These are phyloP conservation scores for Elaeis oleifera DNA, from an alignment of 202 grass and related monocot genomes.

Conservation along the genomic window DNA sequence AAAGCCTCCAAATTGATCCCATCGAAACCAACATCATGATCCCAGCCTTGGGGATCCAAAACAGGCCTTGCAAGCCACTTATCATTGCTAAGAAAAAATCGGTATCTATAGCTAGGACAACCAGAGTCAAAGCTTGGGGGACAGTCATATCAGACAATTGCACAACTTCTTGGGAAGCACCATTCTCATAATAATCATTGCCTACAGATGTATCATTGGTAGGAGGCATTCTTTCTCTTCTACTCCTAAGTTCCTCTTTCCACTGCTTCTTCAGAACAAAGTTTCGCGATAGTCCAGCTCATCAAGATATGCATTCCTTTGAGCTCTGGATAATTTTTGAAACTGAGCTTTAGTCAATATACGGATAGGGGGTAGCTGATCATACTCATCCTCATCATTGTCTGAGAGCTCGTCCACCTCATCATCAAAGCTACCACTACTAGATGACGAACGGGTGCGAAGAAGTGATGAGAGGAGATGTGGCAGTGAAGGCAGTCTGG, in stretches of 20 bases:
- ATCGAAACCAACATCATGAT: slow-evolving; percentile 91
- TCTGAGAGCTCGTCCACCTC: slow-evolving; percentile 43
- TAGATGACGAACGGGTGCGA: slow-evolving; percentile 34
- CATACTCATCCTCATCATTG: slow-evolving; percentile 80
- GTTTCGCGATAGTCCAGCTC: slow-evolving; percentile 93
- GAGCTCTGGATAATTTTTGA: slow-evolving; percentile 59
- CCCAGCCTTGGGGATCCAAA: slow-evolving; percentile 91
- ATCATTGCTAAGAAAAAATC: slow-evolving; percentile 55
- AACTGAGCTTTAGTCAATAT: slow-evolving; percentile 70
- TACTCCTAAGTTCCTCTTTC: slow-evolving; percentile 56
- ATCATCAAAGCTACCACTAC: slow-evolving; percentile 25
- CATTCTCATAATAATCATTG: slow-evolving; percentile 48
- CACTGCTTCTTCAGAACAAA: slow-evolving; percentile 79
- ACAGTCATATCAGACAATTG: slow-evolving; percentile 78
- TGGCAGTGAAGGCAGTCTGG: slow-evolving; percentile 60
- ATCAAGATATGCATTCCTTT: slow-evolving; percentile 83
- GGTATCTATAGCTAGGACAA: slow-evolving; percentile 54
- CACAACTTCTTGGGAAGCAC: slow-evolving; percentile 39
- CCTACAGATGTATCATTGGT: slow-evolving; percentile 5
- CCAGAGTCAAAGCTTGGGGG: slow-evolving; percentile 72
- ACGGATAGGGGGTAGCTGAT: slow-evolving; percentile 79
- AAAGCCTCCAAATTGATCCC: slow-evolving; percentile 75
- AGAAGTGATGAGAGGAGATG: slow-evolving; percentile 91
- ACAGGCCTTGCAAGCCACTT: slow-evolving; percentile 59
- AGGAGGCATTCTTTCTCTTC: slow-evolving; percentile 46